phyloP scores from a whole-genome alignment of 148 eudicot species.

The Tetragonia tetragonoides region DNA sequence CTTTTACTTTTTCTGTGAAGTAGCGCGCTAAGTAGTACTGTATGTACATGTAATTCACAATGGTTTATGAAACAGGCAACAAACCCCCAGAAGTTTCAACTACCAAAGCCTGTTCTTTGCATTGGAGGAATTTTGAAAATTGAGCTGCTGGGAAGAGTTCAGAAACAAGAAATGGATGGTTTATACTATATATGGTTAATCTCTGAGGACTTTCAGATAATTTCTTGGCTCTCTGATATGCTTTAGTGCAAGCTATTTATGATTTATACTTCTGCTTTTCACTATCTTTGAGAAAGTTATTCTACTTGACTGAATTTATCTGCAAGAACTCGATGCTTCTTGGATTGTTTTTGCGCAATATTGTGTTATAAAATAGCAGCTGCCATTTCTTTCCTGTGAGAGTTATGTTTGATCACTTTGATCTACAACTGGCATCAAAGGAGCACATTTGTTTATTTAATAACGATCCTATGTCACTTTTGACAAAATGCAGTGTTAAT shows the following conservation, averaged over 20 bases:
- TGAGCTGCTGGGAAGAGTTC: conserved; percentile 70
- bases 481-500: conserved; percentile 38
- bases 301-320: too few relatives aligned
- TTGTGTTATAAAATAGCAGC: too few relatives aligned
- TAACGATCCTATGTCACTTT: not conserved
- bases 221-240: not conserved
- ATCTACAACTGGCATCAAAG: not conserved
- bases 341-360: too few relatives aligned
- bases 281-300: too few relatives aligned
- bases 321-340: too few relatives aligned
- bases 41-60: not conserved
- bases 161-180: conserved; percentile 53
- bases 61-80: conserved; percentile 42
- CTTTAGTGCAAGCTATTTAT: too few relatives aligned
- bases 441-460: not conserved
- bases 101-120: conserved; percentile 66
- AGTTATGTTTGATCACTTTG: too few relatives aligned
- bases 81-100: conserved; percentile 51
- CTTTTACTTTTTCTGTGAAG: not conserved
- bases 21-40: not conserved
- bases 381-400: too few relatives aligned
- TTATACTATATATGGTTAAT: conserved; percentile 62
- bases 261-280: too few relatives aligned
- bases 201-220: not conserved
- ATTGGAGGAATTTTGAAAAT: conserved; percentile 67